Evolutionary conservation across 2,329 filamentous ascomycete species (phyloP).

Genomic region (Pyricularia grisea): DNA sequence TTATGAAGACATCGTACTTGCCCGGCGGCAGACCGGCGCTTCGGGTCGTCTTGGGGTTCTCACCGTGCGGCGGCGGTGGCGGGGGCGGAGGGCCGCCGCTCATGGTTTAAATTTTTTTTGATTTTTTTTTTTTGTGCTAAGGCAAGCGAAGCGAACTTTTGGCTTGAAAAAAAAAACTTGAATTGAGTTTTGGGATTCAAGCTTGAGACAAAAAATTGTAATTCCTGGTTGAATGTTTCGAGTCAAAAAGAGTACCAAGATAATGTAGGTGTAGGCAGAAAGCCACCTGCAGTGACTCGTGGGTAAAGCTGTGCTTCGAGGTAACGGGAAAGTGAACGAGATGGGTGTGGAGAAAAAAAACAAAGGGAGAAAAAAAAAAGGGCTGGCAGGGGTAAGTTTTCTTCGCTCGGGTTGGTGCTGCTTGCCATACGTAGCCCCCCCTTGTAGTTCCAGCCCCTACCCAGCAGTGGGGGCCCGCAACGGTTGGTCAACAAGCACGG

Average conservation of each 20-base stretch:
- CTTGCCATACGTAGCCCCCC: neutral
- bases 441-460: neutral
- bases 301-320: neutral
- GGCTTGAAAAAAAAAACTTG: neutral
- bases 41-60: slow-evolving; percentile 59
- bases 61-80: slow-evolving; percentile 78
- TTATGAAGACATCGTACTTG: slow-evolving; percentile 96
- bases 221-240: neutral
- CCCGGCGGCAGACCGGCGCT: slow-evolving; percentile 61
- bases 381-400: neutral
- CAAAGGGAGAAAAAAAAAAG: neutral
- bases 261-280: neutral
- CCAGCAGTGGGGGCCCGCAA: neutral
- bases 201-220: neutral
- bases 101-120: slow-evolving; percentile 22
- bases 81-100: slow-evolving; percentile 57
- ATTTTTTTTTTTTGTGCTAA: neutral
- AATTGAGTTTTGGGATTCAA: neutral
- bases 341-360: neutral
- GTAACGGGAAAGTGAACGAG: neutral
- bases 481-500: neutral
- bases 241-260: neutral
- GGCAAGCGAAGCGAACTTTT: neutral
- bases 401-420: neutral
- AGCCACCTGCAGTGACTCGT: neutral